Percentiles rank a stretch among this genome's conserved stretches.
Conservation (phyloP, 495 filamentous ascomycete genomes). For the Trichoderma parareesei region DNA sequence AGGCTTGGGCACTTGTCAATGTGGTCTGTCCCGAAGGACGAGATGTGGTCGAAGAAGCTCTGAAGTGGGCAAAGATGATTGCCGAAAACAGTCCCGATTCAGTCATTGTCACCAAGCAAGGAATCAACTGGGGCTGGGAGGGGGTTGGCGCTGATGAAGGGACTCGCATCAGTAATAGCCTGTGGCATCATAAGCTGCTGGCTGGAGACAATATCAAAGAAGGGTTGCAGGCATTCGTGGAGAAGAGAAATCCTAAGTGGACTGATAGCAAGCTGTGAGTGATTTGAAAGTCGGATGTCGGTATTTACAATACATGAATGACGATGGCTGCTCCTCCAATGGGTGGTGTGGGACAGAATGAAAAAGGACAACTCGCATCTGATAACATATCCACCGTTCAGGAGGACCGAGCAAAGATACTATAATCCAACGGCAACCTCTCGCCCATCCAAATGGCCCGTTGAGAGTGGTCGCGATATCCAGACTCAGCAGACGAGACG, state of each 20-base stretch:
- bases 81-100: conserved; percentile 61
- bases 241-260: conserved; percentile 33
- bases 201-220: conserved; percentile 30
- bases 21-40: conserved; percentile 44
- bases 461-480: conserved; percentile 60
- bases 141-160: not conserved
- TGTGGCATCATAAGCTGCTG: not conserved
- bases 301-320: too few relatives aligned
- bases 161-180: not conserved
- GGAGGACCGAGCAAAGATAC: conserved; percentile 34
- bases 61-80: conserved; percentile 43
- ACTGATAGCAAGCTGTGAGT: conserved; percentile 22
- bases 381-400: too few relatives aligned
- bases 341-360: too few relatives aligned
- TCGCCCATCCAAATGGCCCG: conserved; percentile 82
- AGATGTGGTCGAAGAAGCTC: conserved; percentile 34
- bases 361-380: too few relatives aligned
- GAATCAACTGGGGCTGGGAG: conserved; percentile 61
- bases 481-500: conserved; percentile 29
- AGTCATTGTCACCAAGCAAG: conserved; percentile 56
- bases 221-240: conserved; percentile 29
- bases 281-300: conserved; percentile 12
- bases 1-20: conserved; percentile 65
- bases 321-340: too few relatives aligned
- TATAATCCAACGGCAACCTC: conserved; percentile 58